Percentiles rank a stretch among this genome's conserved stretches.
phyloP scores from a whole-genome alignment of 2,329 filamentous ascomycete genomes.

The Colletotrichum camelliae region DNA sequence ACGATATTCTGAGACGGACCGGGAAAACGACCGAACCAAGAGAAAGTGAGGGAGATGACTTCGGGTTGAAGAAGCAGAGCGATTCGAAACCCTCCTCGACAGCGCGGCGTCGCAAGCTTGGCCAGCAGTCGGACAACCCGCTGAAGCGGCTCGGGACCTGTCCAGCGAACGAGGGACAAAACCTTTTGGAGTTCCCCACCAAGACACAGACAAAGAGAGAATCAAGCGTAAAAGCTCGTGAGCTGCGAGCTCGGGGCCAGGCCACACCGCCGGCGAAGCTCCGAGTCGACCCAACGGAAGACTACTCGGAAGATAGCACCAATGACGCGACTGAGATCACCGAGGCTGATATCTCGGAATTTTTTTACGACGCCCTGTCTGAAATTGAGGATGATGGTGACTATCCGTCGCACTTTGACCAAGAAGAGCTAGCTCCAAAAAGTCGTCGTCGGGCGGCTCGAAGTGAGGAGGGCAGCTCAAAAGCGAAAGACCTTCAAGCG shows the following conservation, averaged over 20 bases:
- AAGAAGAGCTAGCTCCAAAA: background rate
- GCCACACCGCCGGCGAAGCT: background rate
- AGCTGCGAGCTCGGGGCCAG: background rate
- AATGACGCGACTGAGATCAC: slow-evolving; percentile 12
- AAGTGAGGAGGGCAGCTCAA: background rate
- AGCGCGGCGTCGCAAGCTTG: slow-evolving; percentile 15
- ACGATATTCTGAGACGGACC: background rate
- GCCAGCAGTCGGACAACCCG: background rate
- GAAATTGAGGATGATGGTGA: background rate
- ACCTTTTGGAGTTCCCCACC: background rate
- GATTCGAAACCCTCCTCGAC: background rate
- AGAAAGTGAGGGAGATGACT: background rate
- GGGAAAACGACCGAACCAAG: background rate
- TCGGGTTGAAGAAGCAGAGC: background rate
- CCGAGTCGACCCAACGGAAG: background rate
- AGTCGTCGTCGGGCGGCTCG: background rate
- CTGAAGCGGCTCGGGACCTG: background rate
- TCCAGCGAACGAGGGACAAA: background rate
- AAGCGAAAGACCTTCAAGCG: background rate
- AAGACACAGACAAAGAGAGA: background rate
- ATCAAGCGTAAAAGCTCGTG: background rate
- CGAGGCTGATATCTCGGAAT: slow-evolving; percentile 16
- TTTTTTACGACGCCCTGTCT: slow-evolving; percentile 1
- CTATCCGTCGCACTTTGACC: background rate
- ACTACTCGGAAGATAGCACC: background rate